Evolutionary conservation across 768 basidiomycete species (phyloP).

Genomic region (Hygrocybe punicea): DNA sequence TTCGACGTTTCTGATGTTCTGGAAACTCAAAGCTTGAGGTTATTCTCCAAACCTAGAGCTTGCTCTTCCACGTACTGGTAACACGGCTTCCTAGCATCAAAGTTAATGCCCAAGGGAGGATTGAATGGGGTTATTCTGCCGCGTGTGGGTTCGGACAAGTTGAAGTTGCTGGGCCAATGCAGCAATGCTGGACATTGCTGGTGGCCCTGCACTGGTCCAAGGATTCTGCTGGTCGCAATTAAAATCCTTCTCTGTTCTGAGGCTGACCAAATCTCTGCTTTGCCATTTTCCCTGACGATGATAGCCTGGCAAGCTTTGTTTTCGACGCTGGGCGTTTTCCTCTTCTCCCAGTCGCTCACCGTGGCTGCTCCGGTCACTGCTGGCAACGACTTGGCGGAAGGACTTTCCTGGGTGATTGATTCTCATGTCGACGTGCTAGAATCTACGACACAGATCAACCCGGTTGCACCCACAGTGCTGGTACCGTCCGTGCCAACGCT

Average conservation of each 20-base stretch:
- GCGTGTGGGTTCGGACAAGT: too few species aligned
- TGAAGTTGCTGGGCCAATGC: too few species aligned
- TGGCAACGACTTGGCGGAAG: neutral
- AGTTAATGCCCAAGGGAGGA: too few species aligned
- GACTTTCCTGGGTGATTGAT: neutral
- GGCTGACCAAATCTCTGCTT: neutral
- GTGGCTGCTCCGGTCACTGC: neutral
- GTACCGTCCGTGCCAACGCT: neutral
- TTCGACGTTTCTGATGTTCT: too few species aligned
- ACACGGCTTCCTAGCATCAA: too few species aligned
- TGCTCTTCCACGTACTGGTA: too few species aligned
- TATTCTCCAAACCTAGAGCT: too few species aligned
- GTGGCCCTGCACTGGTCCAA: too few species aligned
- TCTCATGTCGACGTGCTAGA: neutral
- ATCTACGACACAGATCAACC: neutral
- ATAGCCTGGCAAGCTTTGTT: neutral
- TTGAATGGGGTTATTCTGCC: too few species aligned
- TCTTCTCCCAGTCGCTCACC: neutral
- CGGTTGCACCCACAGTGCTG: neutral
- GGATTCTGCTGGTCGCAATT: neutral
- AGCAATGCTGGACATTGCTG: too few species aligned
- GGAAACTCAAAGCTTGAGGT: too few species aligned
- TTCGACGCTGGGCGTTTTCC: neutral
- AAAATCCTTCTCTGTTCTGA: neutral
- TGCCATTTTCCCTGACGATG: neutral